Percentiles rank a stretch among this genome's conserved stretches.
Evolutionary conservation across 768 basidiomycete species (phyloP).

Genomic region (Tricholomella constricta): DNA sequence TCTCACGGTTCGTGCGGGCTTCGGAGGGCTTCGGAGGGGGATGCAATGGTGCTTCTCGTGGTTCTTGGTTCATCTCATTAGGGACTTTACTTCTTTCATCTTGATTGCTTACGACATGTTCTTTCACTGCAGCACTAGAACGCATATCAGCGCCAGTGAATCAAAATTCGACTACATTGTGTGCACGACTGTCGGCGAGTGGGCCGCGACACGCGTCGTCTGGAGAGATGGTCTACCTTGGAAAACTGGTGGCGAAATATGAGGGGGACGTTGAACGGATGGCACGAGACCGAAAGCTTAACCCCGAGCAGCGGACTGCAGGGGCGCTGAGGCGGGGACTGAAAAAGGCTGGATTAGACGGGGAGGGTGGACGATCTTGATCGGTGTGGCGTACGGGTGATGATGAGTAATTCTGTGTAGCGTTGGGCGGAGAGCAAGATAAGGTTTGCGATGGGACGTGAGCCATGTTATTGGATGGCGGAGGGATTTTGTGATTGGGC

Average conservation of each 20-base stretch:
- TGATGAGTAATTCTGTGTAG: slow-evolving; percentile 1
- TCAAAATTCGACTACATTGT: slow-evolving; percentile 34
- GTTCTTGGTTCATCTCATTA: slow-evolving; percentile 18
- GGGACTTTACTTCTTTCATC: slow-evolving; percentile 11
- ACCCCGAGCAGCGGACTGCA: slow-evolving; percentile 81
- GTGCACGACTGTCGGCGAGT: slow-evolving; percentile 39
- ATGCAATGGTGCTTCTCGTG: slow-evolving; percentile 6
- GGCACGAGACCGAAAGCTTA: slow-evolving; percentile 78
- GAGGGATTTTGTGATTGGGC: slow-evolving; percentile 10
- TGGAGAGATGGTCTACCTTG: slow-evolving; percentile 70
- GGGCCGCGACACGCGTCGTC: slow-evolving; percentile 64
- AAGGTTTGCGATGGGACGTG: slow-evolving; percentile 35
- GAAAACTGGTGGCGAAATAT: slow-evolving; percentile 66
- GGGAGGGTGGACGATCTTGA: slow-evolving; percentile 21
- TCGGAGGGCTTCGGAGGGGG: slow-evolving; percentile 4
- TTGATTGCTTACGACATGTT: slow-evolving; percentile 25
- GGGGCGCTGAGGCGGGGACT: slow-evolving; percentile 74
- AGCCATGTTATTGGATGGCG: slow-evolving; percentile 19
- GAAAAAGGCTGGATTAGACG: slow-evolving; percentile 50
- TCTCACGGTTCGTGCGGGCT: slow-evolving; percentile 31
- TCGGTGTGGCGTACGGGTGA: slow-evolving; percentile 21
- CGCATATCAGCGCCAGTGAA: slow-evolving; percentile 47
- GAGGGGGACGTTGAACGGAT: slow-evolving; percentile 73
- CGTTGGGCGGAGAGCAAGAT: slow-evolving; percentile 21
- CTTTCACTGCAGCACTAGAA: slow-evolving; percentile 58